Base-by-base conservation (phyloP, 179 eudicot genomes). In the Silene vulgaris region DNA sequence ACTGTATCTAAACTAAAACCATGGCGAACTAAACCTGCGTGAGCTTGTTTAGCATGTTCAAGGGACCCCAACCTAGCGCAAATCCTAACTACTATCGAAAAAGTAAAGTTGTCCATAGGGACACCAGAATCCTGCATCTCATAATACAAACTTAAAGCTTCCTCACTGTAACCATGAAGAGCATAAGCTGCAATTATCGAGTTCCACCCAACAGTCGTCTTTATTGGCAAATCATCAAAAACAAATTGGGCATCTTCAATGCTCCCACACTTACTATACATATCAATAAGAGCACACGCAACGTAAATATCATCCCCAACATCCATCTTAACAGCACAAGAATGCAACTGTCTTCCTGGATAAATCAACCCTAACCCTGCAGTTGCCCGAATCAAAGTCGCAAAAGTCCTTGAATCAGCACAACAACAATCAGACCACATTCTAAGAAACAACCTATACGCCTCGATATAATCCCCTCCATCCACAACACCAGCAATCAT, bases 91-190 rank as follows among this genome's bases (percentile, higher is more conserved):
- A 91, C 86, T 28, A 84, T 91, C 0, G 98, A 93, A 79, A 88
- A 89, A 2, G 98, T 91, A 72, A 89, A 93, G 74, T 89, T 89
- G 75, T 89, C 95, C 97, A 88, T 84, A 35, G 86, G 86, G 35
- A 78, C 97, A 62, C 98, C 98, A 48, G 89, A 84, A 81, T 88
- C 91, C 71, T 80, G 90, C 97, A 92, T 92, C 71, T 87, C 91
- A 76, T 89, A 88, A 77, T 90, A 89, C 84, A 90, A 74, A 72
- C 78, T 45, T 83, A 90, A 80, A 70, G 92, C 96, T 67, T 90
- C 96, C 79, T 90, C 96, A 54, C 97, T 88, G 79, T 90, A 92
- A 56, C 97, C 97, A 83, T 89, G 90, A 83, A 90, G 92, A 17
- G 91, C 91, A 81, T 89, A 89, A 21, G 87, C 90, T 40, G 92